Percentiles rank a stretch among this genome's conserved stretches.
Evolutionary conservation across 306 rosid species (phyloP).

Genomic region (Vigna unguiculata): DNA sequence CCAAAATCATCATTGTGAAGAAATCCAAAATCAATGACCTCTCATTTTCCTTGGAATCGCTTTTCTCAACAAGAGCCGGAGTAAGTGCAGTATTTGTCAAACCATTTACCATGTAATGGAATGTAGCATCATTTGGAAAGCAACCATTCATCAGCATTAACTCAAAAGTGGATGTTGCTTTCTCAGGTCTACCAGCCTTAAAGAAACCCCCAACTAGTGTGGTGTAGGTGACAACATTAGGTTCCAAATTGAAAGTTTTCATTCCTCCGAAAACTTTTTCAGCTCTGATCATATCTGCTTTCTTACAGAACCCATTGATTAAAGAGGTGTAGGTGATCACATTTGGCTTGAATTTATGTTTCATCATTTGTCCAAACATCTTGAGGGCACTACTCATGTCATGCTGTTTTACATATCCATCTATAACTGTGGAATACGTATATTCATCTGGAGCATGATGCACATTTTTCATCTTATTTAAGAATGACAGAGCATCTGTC

Average conservation of each 20-base stretch:
- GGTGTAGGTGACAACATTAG: conserved; percentile 85
- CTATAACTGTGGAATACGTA: conserved; percentile 80
- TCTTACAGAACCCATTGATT: conserved; percentile 74
- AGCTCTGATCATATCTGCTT: conserved; percentile 63
- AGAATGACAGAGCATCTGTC: conserved; percentile 65
- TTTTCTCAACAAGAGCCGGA: conserved; percentile 36
- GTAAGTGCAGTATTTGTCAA: conserved; percentile 50
- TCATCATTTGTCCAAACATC: conserved; percentile 74
- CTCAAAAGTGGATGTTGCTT: conserved; percentile 74
- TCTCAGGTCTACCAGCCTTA: conserved; percentile 62
- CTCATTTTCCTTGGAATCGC: conserved; percentile 38
- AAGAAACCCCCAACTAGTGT: conserved; percentile 73
- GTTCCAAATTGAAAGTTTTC: conserved; percentile 67
- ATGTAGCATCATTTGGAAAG: conserved; percentile 71
- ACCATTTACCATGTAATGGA: conserved; percentile 79
- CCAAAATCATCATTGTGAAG: conserved; percentile 64
- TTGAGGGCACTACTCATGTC: conserved; percentile 64
- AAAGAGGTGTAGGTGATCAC: conserved; percentile 78
- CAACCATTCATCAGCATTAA: conserved; percentile 75
- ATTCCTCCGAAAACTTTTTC: conserved; percentile 64
- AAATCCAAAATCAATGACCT: conserved; percentile 62
- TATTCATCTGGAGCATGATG: conserved; percentile 68
- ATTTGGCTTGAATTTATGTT: conserved; percentile 70
- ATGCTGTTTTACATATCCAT: conserved; percentile 75
- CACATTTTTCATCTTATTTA: conserved; percentile 56